These are phyloP conservation scores for Cyberlindnera mississippiensis DNA, from an alignment of 805 yeast species.

Conservation along the genomic window DNA sequence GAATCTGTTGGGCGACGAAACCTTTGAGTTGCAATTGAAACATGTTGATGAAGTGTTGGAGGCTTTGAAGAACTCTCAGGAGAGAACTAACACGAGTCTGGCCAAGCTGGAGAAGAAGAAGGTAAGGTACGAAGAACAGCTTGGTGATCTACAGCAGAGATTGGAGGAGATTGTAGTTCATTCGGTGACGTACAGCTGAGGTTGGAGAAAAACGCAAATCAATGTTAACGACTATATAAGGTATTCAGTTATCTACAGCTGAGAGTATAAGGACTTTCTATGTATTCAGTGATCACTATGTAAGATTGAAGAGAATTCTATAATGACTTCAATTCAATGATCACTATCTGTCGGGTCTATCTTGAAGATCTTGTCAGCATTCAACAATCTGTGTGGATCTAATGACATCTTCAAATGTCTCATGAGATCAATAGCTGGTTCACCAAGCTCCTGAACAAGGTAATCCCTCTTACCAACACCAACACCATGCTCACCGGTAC, in stretches of 20 bases:
- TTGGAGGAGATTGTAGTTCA: no score
- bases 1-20: slow-evolving; percentile 4
- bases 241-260: no score
- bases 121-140: slow-evolving; percentile 1
- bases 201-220: no score
- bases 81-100: neutral
- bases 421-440: slow-evolving; percentile 66
- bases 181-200: no score
- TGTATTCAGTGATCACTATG: no score
- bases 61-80: slow-evolving; percentile 1
- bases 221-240: no score
- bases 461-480: slow-evolving; percentile 73
- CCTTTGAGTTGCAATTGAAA: slow-evolving; percentile 5
- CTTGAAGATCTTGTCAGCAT: slow-evolving; percentile 76
- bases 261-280: no score
- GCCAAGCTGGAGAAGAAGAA: slow-evolving; percentile 1
- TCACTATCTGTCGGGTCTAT: slow-evolving; percentile 51
- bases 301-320: no score
- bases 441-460: slow-evolving; percentile 61
- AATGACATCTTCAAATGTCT: slow-evolving; percentile 65
- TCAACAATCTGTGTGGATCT: slow-evolving; percentile 69
- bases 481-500: slow-evolving; percentile 86
- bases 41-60: slow-evolving; percentile 1
- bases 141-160: slow-evolving; percentile 1
- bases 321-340: no score